Conservation (phyloP, 2,329 filamentous ascomycete genomes). For the Diaporthe vaccinii region DNA sequence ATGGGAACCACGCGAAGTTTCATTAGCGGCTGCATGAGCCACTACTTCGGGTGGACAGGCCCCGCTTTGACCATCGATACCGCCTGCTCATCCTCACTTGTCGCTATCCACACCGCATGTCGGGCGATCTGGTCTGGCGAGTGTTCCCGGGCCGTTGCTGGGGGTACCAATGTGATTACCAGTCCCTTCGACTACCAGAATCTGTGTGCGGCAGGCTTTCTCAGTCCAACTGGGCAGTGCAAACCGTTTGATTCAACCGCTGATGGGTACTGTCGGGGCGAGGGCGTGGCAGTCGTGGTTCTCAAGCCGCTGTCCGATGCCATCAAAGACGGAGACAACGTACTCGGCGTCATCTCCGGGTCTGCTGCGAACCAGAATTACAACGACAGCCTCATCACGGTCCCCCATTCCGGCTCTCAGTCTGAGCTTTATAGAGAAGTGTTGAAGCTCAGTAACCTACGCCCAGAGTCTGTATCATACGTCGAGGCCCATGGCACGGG, state of each 20-base stretch:
- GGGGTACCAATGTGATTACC: slow-evolving; percentile 47
- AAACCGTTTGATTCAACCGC: slow-evolving; percentile 49
- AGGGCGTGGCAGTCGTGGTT: slow-evolving; percentile 59
- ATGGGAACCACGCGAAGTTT: slow-evolving; percentile 52
- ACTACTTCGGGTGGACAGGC: slow-evolving; percentile 54
- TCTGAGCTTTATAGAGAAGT: slow-evolving; percentile 49
- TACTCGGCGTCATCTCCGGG: slow-evolving; percentile 55
- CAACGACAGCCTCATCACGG: slow-evolving; percentile 48
- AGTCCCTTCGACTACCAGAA: slow-evolving; percentile 44
- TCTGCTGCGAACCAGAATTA: slow-evolving; percentile 58
- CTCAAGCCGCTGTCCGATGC: slow-evolving; percentile 63
- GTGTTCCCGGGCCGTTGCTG: slow-evolving; percentile 47
- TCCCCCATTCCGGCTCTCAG: slow-evolving; percentile 47
- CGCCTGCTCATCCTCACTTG: slow-evolving; percentile 54
- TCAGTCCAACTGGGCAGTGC: slow-evolving; percentile 49
- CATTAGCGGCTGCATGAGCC: slow-evolving; percentile 50
- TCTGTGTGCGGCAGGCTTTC: slow-evolving; percentile 49
- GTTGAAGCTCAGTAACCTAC: slow-evolving; percentile 45
- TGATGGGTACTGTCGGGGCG: slow-evolving; percentile 66
- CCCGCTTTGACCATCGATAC: slow-evolving; percentile 52
- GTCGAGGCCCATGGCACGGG: slow-evolving; percentile 60
- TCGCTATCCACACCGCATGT: slow-evolving; percentile 53
- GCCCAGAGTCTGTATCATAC: slow-evolving; percentile 46
- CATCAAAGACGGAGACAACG: slow-evolving; percentile 59
- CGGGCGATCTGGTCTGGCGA: slow-evolving; percentile 47